Evolutionary conservation across 1,284 basidiomycete species (phyloP), one percentile per base, ranked within the genome.

Genomic region (Irpex sp.): DNA sequence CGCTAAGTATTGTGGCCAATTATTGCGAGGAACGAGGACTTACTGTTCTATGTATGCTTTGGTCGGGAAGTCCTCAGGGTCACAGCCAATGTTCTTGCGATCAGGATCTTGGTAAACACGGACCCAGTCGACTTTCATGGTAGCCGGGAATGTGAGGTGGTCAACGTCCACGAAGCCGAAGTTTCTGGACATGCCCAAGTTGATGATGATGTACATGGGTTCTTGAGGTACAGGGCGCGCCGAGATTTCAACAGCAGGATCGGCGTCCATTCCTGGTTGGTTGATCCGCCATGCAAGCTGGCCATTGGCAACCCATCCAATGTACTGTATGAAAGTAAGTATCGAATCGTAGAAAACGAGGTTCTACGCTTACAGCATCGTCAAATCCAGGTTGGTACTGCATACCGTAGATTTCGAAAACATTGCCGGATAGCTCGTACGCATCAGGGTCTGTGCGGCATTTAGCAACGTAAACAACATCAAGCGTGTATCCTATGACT

Each of bases 111-210:
- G 92, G 72, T 94, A 94, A 1, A 96, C 88, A 7, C 94, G 85
- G 49, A 96, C 84, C 76, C 88, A 96, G 73, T 97, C 93, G 59
- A 96, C 79, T 38, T 79, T 78, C 90, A 95, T 89, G 5, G 78
- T 80, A 2, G 79, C 75, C 0, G 93, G 93, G 77, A 92, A 94
- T 4, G 73, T 75, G 38, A 94, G 78, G 58, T 89, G 77, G 2
- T 81, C 75, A 54, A 89, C 78, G 72, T 94, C 85, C 54, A 93
- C 86, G 13, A 72, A 68, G 51, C 88, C 89, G 67, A 94, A 92
- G 69, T 89, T 91, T 37, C 77, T 76, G 7, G 89, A 91, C 74
- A 94, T 85, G 51, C 91, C 91, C 67, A 94, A 77, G 72, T 93
- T 92, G 64, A 82, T 74, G 66, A 94, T 83, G 68, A 94, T 81